Evolutionary conservation across 1,284 basidiomycete genomes (phyloP).

Genomic region (Phlebopus sp.): DNA sequence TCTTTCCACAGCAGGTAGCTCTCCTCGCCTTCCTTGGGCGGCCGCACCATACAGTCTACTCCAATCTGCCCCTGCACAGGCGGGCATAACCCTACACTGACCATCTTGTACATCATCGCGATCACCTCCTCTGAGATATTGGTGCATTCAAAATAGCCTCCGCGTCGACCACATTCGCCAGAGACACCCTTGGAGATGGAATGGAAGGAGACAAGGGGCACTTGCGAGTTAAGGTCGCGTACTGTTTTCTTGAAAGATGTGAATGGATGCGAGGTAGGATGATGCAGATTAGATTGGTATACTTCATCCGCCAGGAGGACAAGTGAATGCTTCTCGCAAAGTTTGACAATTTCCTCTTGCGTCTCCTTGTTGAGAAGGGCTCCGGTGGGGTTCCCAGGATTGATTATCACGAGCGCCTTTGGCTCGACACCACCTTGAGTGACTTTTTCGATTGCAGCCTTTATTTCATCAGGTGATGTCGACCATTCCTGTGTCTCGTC

Average conservation of each 20-base stretch:
- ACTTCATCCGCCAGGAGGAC: constrained; percentile 94
- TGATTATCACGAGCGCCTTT: constrained; percentile 90
- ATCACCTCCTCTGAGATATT: constrained; percentile 78
- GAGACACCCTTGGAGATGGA: constrained; percentile 93
- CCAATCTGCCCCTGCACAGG: constrained; percentile 88
- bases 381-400: constrained; percentile 95
- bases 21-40: constrained; percentile 72
- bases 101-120: constrained; percentile 93
- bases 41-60: constrained; percentile 87
- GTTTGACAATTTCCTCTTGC: constrained; percentile 70
- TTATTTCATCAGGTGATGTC: constrained; percentile 73
- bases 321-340: constrained; percentile 84
- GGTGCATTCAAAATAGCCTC: constrained; percentile 89
- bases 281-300: constrained; percentile 90
- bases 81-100: constrained; percentile 85
- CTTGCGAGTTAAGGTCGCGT: constrained; percentile 53
- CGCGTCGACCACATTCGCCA: constrained; percentile 91
- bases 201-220: constrained; percentile 91
- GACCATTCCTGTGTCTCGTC: constrained; percentile 84
- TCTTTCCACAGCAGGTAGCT: constrained; percentile 77
- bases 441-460: constrained; percentile 67
- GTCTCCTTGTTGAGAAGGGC: constrained; percentile 70
- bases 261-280: constrained; percentile 67
- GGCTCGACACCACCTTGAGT: constrained; percentile 61
- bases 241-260: constrained; percentile 91